A percentile compares a stretch with the other conserved stretches of the same genome.
Conservation (phyloP, 2,329 filamentous ascomycete genomes). For the Lachnellula occidentalis region DNA sequence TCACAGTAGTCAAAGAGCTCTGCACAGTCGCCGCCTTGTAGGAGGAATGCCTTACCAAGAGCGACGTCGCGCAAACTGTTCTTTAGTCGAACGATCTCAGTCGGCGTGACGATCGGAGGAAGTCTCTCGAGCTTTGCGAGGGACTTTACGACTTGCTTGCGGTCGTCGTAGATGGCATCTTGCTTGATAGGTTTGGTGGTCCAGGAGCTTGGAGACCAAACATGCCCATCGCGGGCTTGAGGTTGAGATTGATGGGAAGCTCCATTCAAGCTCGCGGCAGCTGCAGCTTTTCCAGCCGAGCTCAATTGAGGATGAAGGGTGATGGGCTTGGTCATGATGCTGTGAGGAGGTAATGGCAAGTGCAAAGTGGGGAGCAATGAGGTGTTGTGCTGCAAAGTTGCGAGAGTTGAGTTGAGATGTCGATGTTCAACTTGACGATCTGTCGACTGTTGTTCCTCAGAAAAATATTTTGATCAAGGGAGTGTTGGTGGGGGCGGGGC, state of each 20-base stretch:
- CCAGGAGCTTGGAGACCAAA: slow-evolving; percentile 65
- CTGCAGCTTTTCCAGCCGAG: neutral
- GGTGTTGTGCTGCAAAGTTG: too few relatives aligned
- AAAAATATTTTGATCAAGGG: too few relatives aligned
- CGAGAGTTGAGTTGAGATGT: too few relatives aligned
- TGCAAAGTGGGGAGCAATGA: neutral
- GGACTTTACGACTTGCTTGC: slow-evolving; percentile 52
- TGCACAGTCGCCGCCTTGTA: slow-evolving; percentile 95
- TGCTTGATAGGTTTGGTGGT: slow-evolving; percentile 75
- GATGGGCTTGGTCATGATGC: neutral
- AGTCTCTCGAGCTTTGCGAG: slow-evolving; percentile 60
- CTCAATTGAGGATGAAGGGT: neutral
- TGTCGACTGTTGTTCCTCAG: too few relatives aligned
- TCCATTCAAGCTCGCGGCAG: neutral
- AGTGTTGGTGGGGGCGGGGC: too few relatives aligned
- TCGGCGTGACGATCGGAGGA: slow-evolving; percentile 73
- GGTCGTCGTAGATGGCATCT: slow-evolving; percentile 63
- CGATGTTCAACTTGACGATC: too few relatives aligned
- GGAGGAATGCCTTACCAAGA: slow-evolving; percentile 81
- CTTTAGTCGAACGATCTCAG: slow-evolving; percentile 76
- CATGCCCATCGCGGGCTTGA: neutral
- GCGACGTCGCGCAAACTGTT: slow-evolving; percentile 78
- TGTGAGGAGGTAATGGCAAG: neutral
- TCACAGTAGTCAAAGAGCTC: slow-evolving; percentile 97
- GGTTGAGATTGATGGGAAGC: neutral